phyloP scores from a whole-genome alignment of 192 early-diverging fungal species.

The Backusella morwellensis region DNA sequence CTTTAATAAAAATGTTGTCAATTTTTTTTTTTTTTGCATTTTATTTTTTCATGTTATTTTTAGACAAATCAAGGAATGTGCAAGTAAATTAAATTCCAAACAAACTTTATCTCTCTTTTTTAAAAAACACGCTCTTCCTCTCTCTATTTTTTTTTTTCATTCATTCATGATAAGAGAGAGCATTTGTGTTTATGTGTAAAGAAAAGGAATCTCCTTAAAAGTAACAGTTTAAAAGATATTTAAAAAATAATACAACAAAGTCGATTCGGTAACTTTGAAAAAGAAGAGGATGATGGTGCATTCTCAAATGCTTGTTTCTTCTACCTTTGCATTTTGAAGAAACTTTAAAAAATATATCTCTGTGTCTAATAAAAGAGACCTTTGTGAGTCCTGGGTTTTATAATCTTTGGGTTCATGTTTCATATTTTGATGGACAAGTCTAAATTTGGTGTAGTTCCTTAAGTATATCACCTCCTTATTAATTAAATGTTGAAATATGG shows the following conservation, averaged over 20 bases:
- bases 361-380: neutral
- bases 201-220: neutral
- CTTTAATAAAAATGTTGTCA: neutral
- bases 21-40: neutral
- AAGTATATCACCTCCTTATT: neutral
- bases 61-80: neutral
- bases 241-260: neutral
- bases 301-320: too few species aligned
- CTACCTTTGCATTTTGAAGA: too few species aligned
- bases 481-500: neutral
- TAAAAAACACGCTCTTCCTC: neutral
- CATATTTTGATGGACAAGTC: neutral
- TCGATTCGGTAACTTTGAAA: neutral
- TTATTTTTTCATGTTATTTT: neutral
- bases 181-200: too few species aligned
- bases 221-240: neutral
- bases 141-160: too few species aligned
- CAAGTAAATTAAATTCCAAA: constrained; percentile 1
- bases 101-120: neutral
- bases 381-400: neutral
- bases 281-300: neutral
- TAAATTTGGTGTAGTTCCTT: neutral
- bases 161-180: too few species aligned
- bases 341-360: too few species aligned
- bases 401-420: neutral